phyloP scores from a whole-genome alignment of 2,329 filamentous ascomycete genomes.

The Botrytis sinoallii region DNA sequence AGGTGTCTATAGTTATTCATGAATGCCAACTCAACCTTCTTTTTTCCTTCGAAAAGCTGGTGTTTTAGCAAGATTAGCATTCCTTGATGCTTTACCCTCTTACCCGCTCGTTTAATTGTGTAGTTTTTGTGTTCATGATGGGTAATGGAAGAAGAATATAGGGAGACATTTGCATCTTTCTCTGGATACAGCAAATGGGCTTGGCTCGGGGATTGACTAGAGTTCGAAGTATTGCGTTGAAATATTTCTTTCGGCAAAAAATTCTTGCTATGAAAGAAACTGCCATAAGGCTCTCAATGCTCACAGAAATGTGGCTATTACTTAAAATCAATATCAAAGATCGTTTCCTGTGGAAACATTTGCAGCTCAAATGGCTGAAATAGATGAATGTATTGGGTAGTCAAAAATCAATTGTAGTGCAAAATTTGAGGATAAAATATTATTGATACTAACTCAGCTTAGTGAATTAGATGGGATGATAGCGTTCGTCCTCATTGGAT shows the following conservation, averaged over 20 bases:
- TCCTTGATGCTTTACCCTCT: neutral
- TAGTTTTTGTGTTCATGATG: neutral
- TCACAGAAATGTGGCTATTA: neutral
- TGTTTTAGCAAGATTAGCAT: neutral
- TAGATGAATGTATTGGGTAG: neutral
- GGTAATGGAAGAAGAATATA: neutral
- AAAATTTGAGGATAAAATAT: neutral
- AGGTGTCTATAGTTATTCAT: neutral
- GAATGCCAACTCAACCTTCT: neutral
- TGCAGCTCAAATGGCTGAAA: neutral
- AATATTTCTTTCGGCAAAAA: neutral
- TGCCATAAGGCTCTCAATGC: neutral
- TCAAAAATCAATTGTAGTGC: neutral
- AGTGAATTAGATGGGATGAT: neutral
- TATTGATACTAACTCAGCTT: neutral
- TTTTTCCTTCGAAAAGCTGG: neutral
- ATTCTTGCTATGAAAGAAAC: fast-evolving
- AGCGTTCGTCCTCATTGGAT: neutral
- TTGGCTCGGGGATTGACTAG: neutral
- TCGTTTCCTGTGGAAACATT: neutral
- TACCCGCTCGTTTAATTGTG: neutral
- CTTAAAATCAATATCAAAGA: neutral
- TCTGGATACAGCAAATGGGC: neutral
- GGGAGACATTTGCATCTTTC: neutral
- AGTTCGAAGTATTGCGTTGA: neutral